phyloP scores from a whole-genome alignment of 305 asterid genomes.

The Fraxinus dipetala region DNA sequence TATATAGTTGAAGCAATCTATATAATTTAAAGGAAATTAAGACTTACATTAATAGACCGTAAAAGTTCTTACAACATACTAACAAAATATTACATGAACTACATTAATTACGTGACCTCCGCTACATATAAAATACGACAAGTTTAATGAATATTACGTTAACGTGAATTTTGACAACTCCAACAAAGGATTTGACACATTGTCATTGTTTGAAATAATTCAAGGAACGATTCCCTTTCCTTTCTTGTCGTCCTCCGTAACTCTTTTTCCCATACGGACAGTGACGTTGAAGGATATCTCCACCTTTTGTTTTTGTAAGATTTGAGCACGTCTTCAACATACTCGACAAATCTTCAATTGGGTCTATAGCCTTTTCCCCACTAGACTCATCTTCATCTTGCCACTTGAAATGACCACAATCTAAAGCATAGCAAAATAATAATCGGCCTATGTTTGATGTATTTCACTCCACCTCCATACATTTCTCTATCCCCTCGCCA shows the following conservation, averaged over 20 bases:
- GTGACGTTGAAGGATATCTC: background rate
- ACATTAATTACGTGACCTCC: too few relatives aligned
- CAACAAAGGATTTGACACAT: background rate
- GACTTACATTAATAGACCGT: background rate
- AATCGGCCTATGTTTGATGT: too few relatives aligned
- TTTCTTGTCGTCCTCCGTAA: background rate
- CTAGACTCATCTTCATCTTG: background rate
- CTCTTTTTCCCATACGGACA: background rate
- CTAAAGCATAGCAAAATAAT: too few relatives aligned
- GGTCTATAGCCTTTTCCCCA: background rate
- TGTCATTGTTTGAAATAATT: background rate
- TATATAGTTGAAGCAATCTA: background rate
- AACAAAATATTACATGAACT: background rate
- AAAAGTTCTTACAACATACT: background rate
- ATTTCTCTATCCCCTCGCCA: too few relatives aligned
- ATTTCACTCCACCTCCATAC: too few relatives aligned
- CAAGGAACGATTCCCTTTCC: background rate
- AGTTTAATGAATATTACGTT: background rate
- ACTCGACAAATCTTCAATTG: background rate
- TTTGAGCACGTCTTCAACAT: background rate
- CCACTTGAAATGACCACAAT: too few relatives aligned
- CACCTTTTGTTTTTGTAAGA: background rate
- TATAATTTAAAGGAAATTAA: background rate
- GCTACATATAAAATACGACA: background rate
- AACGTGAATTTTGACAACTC: background rate